Percentiles rank a stretch among this genome's conserved stretches.
Evolutionary conservation across 768 basidiomycete genomes (phyloP).

Genomic region (Trametes cubensis): DNA sequence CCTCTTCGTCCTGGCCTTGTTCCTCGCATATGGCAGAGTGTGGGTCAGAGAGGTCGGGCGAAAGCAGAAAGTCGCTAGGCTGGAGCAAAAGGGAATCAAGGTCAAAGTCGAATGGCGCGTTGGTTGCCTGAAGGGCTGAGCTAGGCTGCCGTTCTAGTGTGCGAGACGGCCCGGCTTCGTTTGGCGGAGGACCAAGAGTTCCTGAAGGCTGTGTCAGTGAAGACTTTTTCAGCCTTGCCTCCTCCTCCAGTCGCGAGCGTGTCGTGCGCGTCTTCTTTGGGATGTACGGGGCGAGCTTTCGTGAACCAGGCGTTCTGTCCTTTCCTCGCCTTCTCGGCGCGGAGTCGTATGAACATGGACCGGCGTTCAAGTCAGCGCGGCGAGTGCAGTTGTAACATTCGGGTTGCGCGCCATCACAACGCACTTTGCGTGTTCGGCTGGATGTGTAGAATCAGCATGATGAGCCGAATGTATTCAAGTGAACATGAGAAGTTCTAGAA

Average conservation of each 20-base stretch:
- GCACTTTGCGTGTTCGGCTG: conserved; percentile 77
- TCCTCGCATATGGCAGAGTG: conserved; percentile 11
- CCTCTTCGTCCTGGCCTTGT: conserved; percentile 1
- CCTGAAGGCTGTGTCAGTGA: neutral
- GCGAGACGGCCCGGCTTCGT: too few species aligned
- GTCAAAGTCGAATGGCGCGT: neutral
- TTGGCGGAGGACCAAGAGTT: too few species aligned
- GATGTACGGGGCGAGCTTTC: conserved; percentile 45
- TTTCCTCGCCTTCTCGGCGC: conserved; percentile 79
- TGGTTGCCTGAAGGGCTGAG: too few species aligned
- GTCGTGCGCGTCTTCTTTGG: conserved; percentile 39
- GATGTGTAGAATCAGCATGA: conserved; percentile 21
- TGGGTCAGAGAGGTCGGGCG: conserved; percentile 14
- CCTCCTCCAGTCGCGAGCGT: conserved; percentile 19
- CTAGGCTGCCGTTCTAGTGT: too few species aligned
- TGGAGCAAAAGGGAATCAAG: neutral
- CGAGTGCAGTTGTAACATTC: conserved; percentile 71
- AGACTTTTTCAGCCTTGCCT: conserved; percentile 13
- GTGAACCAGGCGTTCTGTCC: conserved; percentile 75
- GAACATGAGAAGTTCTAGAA: neutral
- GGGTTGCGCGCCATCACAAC: conserved; percentile 81
- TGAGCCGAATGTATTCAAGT: neutral
- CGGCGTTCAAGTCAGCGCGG: conserved; percentile 34
- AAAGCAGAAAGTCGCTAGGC: neutral
- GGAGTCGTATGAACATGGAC: conserved; percentile 66